These are phyloP conservation scores for Boeremia lycopersici DNA, from an alignment of 2,329 filamentous ascomycete species.

Conservation along the genomic window DNA sequence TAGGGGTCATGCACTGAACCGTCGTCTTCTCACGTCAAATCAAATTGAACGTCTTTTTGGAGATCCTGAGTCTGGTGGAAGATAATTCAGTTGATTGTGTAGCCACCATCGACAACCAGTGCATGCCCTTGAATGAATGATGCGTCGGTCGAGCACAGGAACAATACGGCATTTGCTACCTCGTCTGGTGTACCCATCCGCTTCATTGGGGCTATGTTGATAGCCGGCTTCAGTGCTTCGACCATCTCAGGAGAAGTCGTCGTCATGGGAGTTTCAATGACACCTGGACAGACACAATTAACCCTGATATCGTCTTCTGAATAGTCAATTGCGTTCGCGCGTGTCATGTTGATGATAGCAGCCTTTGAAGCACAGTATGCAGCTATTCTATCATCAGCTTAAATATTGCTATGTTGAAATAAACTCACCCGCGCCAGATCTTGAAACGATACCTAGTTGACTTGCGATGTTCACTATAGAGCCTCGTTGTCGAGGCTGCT, in stretches of 20 bases:
- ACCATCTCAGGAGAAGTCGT: constrained; percentile 34
- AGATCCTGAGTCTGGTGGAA: neutral
- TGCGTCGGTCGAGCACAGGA: constrained; percentile 59
- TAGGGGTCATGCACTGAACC: neutral
- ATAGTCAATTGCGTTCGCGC: constrained; percentile 63
- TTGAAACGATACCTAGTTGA: constrained; percentile 54
- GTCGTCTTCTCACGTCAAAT: neutral
- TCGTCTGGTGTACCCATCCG: constrained; percentile 59
- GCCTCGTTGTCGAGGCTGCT: constrained; percentile 43
- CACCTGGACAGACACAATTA: constrained; percentile 64
- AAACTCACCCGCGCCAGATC: constrained; percentile 31
- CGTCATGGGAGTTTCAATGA: constrained; percentile 51
- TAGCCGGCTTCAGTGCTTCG: constrained; percentile 46
- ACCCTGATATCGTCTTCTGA: constrained; percentile 58
- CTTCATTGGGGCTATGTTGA: constrained; percentile 55
- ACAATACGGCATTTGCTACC: constrained; percentile 60
- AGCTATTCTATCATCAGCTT: constrained; percentile 44
- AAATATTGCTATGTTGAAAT: no score
- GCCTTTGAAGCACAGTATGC: constrained; percentile 65
- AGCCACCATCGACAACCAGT: constrained; percentile 56
- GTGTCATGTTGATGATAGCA: constrained; percentile 64
- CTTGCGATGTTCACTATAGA: constrained; percentile 62
- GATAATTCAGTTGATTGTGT: constrained; percentile 31
- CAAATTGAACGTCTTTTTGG: neutral
- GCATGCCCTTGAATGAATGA: constrained; percentile 60